phyloP scores from a whole-genome alignment of 2,329 filamentous ascomycete genomes.

The Stemphylium beticola region DNA sequence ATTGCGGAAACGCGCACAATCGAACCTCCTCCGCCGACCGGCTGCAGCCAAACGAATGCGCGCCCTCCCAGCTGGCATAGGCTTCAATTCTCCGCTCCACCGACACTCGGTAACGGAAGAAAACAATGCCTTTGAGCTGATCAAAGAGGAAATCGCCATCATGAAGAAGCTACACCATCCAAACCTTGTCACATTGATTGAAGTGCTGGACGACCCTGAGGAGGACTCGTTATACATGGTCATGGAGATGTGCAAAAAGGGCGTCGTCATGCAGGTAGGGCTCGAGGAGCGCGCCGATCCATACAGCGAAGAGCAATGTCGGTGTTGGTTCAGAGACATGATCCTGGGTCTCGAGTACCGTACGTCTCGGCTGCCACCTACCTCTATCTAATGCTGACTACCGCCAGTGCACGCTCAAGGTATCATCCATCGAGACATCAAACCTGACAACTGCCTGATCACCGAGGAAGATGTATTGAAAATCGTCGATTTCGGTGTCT shows the following conservation, averaged over 20 bases:
- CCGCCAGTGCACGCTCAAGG: slow-evolving; percentile 84
- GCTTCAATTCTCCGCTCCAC: slow-evolving; percentile 69
- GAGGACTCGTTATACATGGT: slow-evolving; percentile 99
- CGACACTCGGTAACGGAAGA: slow-evolving; percentile 63
- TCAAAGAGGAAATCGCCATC: slow-evolving; percentile 95
- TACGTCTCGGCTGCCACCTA: slow-evolving; percentile 53
- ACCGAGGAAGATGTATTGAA: slow-evolving; percentile 94
- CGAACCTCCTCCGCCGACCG: slow-evolving; percentile 77
- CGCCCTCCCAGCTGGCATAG: slow-evolving; percentile 59
- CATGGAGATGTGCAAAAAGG: slow-evolving; percentile 98
- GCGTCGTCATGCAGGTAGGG: slow-evolving; percentile 94
- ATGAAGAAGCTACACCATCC: slow-evolving; percentile 98
- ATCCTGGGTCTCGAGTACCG: slow-evolving; percentile 93
- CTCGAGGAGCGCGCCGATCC: slow-evolving; percentile 82
- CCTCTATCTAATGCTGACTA: slow-evolving; percentile 21
- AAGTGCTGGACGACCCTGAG: slow-evolving; percentile 93
- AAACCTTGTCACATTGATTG: slow-evolving; percentile 90
- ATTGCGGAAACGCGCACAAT: slow-evolving; percentile 87
- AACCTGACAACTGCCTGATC: slow-evolving; percentile 92
- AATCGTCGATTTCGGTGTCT: slow-evolving; percentile 98
- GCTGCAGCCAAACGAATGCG: slow-evolving; percentile 60
- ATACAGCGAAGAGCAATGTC: slow-evolving; percentile 80
- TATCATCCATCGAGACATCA: slow-evolving; percentile 95
- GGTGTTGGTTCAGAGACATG: slow-evolving; percentile 93
- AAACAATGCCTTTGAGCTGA: slow-evolving; percentile 80